Percentiles rank a stretch among this genome's conserved stretches.
Conservation (phyloP, 1,284 basidiomycete species). For the Golubevia sp. region DNA sequence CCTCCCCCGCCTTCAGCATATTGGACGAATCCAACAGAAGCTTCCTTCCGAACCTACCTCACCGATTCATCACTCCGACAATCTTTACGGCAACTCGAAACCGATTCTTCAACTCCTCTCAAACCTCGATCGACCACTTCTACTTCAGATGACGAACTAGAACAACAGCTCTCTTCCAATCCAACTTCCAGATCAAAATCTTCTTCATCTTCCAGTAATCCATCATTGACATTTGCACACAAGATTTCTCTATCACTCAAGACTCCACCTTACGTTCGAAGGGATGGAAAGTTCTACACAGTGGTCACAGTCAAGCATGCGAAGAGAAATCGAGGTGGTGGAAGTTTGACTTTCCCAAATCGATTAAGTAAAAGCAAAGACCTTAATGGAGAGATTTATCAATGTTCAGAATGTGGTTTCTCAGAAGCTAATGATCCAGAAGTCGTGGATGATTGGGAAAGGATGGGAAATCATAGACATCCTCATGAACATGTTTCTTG, state of each 20-base stretch:
- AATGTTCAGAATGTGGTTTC: slow-evolving; percentile 17
- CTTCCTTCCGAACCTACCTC: slow-evolving; percentile 87
- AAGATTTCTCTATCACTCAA: slow-evolving; percentile 29
- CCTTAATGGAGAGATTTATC: not conserved
- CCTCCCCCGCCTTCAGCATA: slow-evolving; percentile 71
- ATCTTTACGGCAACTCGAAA: slow-evolving; percentile 77
- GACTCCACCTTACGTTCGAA: slow-evolving; percentile 35
- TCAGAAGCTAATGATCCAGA: not conserved
- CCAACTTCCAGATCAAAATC: too few species aligned
- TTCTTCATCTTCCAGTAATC: too few species aligned
- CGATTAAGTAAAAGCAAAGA: too few species aligned
- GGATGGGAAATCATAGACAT: not conserved
- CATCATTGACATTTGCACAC: slow-evolving; percentile 20
- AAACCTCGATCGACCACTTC: too few species aligned
- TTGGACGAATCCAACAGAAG: slow-evolving; percentile 88
- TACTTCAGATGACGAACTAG: too few species aligned
- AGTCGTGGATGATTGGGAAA: too few species aligned
- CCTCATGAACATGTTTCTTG: slow-evolving; percentile 15
- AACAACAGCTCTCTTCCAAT: too few species aligned
- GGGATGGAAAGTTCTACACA: slow-evolving; percentile 30
- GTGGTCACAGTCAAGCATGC: slow-evolving; percentile 38
- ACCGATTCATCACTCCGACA: slow-evolving; percentile 93
- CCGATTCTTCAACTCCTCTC: too few species aligned
- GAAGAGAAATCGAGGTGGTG: not conserved
- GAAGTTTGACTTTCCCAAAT: too few species aligned